phyloP scores from a whole-genome alignment of 2,329 filamentous ascomycete genomes.

The Colletotrichum magnum region DNA sequence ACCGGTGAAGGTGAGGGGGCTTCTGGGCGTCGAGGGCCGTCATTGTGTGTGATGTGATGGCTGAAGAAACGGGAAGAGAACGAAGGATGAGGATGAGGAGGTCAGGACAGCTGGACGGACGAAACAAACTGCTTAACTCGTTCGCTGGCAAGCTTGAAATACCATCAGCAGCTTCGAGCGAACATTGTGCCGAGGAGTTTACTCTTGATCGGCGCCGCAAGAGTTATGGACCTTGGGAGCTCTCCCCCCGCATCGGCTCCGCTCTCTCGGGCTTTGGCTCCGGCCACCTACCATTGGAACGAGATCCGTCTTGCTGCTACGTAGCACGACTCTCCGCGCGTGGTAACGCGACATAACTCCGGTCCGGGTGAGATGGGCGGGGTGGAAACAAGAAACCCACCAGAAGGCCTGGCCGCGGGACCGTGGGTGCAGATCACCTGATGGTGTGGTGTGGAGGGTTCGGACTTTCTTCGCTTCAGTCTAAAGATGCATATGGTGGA shows the following conservation, averaged over 20 bases:
- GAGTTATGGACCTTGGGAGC: no score
- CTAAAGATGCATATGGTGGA: neutral
- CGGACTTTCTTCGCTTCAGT: constrained; percentile 27
- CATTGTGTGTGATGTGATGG: constrained; percentile 20
- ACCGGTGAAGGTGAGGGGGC: constrained; percentile 42
- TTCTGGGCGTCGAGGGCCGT: constrained; percentile 24
- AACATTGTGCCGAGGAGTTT: constrained; percentile 13
- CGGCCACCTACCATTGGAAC: constrained; percentile 4
- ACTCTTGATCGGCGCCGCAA: constrained; percentile 14
- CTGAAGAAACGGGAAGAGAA: neutral
- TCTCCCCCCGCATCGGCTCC: no score
- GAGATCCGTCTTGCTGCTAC: constrained; percentile 4
- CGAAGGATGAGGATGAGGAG: neutral
- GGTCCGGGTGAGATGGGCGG: neutral
- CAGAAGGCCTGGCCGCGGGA: neutral
- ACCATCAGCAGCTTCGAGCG: constrained; percentile 13
- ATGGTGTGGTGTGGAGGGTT: neutral
- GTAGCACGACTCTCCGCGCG: no score
- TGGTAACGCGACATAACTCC: no score
- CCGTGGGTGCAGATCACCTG: constrained; percentile 17
- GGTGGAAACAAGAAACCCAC: neutral
- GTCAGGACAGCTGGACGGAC: neutral
- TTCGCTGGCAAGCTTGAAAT: constrained; percentile 22
- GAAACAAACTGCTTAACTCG: neutral
- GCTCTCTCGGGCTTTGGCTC: no score